Evolutionary conservation across 164 flowering plant genomes (phyloP), one percentile per base, ranked within the genome.

Genomic region (Vitis vinifera): DNA sequence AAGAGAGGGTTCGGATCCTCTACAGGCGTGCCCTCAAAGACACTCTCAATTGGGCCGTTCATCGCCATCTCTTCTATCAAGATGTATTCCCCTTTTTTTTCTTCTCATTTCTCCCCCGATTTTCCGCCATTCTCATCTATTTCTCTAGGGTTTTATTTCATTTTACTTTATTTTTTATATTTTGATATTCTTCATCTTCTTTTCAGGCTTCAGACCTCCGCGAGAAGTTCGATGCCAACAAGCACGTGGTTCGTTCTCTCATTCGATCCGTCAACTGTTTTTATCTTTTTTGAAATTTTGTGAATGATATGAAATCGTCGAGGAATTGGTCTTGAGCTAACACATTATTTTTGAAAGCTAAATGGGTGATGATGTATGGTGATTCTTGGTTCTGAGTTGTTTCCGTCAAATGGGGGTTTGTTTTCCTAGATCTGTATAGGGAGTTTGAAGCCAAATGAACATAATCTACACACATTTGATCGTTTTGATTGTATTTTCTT

Each of bases 11-110:
- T 63, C 78, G 94, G 81, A 84, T 95, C 75, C 88, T 95, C 55
- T 95, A 95, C 85, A 74, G 99, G 17, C 80, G 91, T 44, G 90
- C 97, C 29, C 93, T 95, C 78, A 91, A 86, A 64, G 97, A 96
- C 77, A 85, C 93, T 53, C 98, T 96, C 77, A 93, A 93, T 71
- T 96, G 99, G 99, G 98, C 97, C 63, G 99, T 96, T 31, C 99
- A 93, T 80, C 93, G 99, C 68, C 98, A 87, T 74, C 83, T 91
- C 84, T 96, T 96, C 79, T 96, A 96, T 71, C 70, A 78, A 71
- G 98, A 93, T 78, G 98, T 91, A 85, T 9, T 4, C 44, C 17
- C 29, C 59, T 71, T 31, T 48, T 49, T 53, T 64, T 57, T 63
- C 31, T 23, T 57, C n/a, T n/a, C 17, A 19, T 37, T 49, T 44